phyloP scores from a whole-genome alignment of 83 land plant species.

The Picea engelmannii region DNA sequence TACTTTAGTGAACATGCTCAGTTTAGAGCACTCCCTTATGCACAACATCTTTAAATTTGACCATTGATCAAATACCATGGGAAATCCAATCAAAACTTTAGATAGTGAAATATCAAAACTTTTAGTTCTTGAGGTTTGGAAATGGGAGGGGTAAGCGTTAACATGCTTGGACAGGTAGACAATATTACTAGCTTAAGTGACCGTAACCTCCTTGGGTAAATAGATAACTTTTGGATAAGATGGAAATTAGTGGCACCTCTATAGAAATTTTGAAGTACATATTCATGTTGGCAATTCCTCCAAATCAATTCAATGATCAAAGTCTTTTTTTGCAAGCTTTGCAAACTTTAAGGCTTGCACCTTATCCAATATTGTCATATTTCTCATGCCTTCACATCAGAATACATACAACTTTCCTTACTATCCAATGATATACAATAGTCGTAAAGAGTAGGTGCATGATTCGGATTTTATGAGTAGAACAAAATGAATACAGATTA shows the following conservation, averaged over 20 bases:
- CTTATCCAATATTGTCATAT: not conserved
- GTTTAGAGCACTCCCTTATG: conserved; percentile 55
- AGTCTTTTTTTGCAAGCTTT: conserved; percentile 36
- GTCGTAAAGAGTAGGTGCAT: conserved; percentile 1
- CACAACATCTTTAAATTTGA: conserved; percentile 50
- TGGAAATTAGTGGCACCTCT: conserved; percentile 46
- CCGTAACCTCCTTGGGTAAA: conserved; percentile 29
- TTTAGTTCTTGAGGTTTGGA: conserved; percentile 24
- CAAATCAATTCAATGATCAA: conserved; percentile 54
- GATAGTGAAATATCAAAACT: conserved; percentile 59
- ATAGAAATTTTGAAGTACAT: conserved; percentile 26
- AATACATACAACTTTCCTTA: conserved; percentile 36
- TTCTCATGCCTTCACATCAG: conserved; percentile 35
- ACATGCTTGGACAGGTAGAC: conserved; percentile 43
- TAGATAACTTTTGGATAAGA: conserved; percentile 34
- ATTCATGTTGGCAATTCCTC: conserved; percentile 43
- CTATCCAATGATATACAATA: conserved; percentile 18
- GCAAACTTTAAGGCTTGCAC: conserved; percentile 27
- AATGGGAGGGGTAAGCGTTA: conserved; percentile 36
- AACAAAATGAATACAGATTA: too few species aligned
- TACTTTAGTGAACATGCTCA: conserved; percentile 34
- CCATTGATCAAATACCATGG: conserved; percentile 36
- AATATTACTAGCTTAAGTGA: conserved; percentile 40
- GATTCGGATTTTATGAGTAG: too few species aligned
- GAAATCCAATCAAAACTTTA: conserved; percentile 34